Base-by-base conservation (phyloP, 129 eudicot species). In the Mikania micrantha region DNA sequence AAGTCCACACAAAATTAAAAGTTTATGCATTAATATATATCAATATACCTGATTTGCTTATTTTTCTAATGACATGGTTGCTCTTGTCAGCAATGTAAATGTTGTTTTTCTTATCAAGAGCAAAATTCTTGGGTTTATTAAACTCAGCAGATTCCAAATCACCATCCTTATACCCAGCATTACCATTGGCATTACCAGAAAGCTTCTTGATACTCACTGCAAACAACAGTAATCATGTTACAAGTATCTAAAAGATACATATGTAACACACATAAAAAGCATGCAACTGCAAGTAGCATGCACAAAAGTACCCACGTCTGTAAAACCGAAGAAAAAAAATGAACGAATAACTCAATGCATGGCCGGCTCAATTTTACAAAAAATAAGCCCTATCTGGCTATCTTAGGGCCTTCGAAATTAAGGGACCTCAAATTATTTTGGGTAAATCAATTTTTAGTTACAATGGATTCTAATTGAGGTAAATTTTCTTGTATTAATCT, bases 81-180 rank as follows among this genome's bases (percentile, higher is more conserved):
- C 45, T 36, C 78, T 62, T 70, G 84, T 92, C 98, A 64, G 98
- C 96, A 54, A 88, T 83, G 79, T 92, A 92, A 1, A 92, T 68
- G 72, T 92, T 92, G 72, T 90, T 90, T 69, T 80, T 85, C 44
- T 36, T 60, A 72, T 92, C 98, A 35, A 88, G 71, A 3, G 98
- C 85, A 69, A 92, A 88, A 70, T 87, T 84, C 47, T 60, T 84
- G 24, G 91, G 96, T 73, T 85, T 84, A 36, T 82, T 70, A 70
- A 88, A 88, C 84, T 28, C 64, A 24, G 98, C 95, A 5, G 89
- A 79, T 36, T 27, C 80, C 86, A 84, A 70, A 50, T 80, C 91
- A 34, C 98, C 98, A 60, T 92, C 98, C 60, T 57, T 63, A 52
- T 78, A 92, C 20, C 85, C 88, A 42, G 69, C 68, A 57, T n/a